These are phyloP conservation scores for Omphalotus guepiniiformis DNA, from an alignment of 768 basidiomycete species.

Conservation along the genomic window DNA sequence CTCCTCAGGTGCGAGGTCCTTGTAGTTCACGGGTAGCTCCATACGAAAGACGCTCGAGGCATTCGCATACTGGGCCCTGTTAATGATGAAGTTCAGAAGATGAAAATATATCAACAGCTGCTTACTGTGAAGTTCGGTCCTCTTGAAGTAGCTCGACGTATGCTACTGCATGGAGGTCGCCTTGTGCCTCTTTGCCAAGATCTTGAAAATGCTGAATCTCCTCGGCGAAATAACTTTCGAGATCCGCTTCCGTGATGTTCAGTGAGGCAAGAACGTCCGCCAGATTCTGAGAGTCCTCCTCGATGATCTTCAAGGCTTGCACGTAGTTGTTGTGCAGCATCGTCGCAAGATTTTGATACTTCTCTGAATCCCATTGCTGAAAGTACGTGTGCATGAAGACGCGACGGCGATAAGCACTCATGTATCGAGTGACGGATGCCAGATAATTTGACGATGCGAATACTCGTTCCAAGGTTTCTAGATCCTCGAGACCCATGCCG, in stretches of 20 bases:
- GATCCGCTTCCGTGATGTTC: constrained; percentile 14
- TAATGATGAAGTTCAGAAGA: background rate
- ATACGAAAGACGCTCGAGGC: constrained; percentile 11
- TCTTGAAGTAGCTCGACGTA: constrained; percentile 29
- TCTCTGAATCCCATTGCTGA: constrained; percentile 30
- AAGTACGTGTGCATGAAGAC: constrained; percentile 29
- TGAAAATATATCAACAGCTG: background rate
- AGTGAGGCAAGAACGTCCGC: constrained; percentile 10
- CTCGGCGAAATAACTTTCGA: constrained; percentile 19
- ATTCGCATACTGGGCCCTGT: constrained; percentile 12
- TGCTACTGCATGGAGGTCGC: constrained; percentile 24
- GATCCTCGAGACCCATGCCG: constrained; percentile 32
- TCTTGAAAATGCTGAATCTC: constrained; percentile 22
- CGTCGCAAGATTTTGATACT: constrained; percentile 25
- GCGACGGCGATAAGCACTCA: constrained; percentile 21
- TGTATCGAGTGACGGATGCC: constrained; percentile 21
- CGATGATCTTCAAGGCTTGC: constrained; percentile 25
- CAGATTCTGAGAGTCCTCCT: constrained; percentile 11
- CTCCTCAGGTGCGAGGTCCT: constrained; percentile 5
- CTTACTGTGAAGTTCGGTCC: constrained; percentile 12
- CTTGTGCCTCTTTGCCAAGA: constrained; percentile 21
- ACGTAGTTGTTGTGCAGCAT: constrained; percentile 23
- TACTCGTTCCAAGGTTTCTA: constrained; percentile 26
- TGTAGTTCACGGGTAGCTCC: constrained; percentile 13
- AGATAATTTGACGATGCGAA: constrained; percentile 29